These are phyloP conservation scores for Sapria himalayana DNA, from an alignment of 345 rosid species.

Conservation along the genomic window DNA sequence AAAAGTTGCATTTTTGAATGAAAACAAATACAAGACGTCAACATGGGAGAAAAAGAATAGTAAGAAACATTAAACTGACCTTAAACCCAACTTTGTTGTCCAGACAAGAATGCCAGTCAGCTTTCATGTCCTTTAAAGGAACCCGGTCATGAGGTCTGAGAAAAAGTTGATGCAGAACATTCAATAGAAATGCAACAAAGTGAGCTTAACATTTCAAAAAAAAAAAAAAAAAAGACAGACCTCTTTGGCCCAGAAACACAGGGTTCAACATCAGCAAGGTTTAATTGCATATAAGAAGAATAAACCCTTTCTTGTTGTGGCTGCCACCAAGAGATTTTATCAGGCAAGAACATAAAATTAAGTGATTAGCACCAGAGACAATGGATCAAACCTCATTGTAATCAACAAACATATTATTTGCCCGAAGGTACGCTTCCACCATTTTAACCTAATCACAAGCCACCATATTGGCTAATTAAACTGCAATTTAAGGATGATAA, in stretches of 20 bases:
- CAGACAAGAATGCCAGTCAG: slow-evolving; percentile 96
- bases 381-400: slow-evolving; percentile 49
- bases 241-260: slow-evolving; percentile 96
- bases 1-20: too few relatives aligned
- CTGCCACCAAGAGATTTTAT: slow-evolving; percentile 20
- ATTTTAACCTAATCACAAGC: slow-evolving; percentile 41
- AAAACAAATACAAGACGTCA: too few relatives aligned
- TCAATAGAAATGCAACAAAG: background rate
- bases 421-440: slow-evolving; percentile 91
- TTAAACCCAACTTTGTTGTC: slow-evolving; percentile 82
- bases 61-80: slow-evolving; percentile 22
- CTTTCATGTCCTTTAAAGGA: slow-evolving; percentile 78
- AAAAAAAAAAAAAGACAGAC: slow-evolving; percentile 16
- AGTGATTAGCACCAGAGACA: background rate
- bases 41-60: too few relatives aligned
- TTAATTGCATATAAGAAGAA: slow-evolving; percentile 64
- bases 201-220: slow-evolving; percentile 2
- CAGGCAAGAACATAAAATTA: background rate
- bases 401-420: slow-evolving; percentile 91
- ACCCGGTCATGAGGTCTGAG: slow-evolving; percentile 94
- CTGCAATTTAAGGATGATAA: too few relatives aligned
- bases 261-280: slow-evolving; percentile 70
- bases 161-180: slow-evolving; percentile 6
- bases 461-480: too few relatives aligned
- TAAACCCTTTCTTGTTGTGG: slow-evolving; percentile 65